Conservation (phyloP, 768 basidiomycete genomes). For the Leucocoprinus leucothites region DNA sequence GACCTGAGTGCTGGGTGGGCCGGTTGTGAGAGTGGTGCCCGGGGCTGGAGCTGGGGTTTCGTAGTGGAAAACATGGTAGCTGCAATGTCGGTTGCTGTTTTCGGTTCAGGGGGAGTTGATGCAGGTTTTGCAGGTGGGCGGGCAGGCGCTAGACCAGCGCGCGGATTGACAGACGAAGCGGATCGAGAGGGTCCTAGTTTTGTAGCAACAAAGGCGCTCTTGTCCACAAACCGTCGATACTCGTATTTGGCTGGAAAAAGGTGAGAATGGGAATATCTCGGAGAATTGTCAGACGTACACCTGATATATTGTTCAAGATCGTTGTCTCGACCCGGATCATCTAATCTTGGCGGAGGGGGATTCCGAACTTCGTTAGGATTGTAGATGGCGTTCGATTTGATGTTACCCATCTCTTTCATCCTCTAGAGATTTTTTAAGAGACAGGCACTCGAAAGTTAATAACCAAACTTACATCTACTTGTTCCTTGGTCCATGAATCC, state of each 20-base stretch:
- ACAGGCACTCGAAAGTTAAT: constrained; percentile 5
- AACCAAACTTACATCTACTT: constrained; percentile 69
- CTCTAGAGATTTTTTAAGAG: constrained; percentile 35
- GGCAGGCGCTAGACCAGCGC: constrained; percentile 17
- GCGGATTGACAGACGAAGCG: constrained; percentile 25
- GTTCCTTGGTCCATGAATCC: constrained; percentile 86
- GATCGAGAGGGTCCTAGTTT: constrained; percentile 44
- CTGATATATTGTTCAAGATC: constrained; percentile 92
- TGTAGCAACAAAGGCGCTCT: constrained; percentile 41
- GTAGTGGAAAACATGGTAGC: constrained; percentile 14
- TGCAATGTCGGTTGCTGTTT: constrained; percentile 12
- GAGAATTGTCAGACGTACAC: constrained; percentile 40
- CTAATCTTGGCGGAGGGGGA: constrained; percentile 79
- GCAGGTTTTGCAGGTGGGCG: constrained; percentile 8
- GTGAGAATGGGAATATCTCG: background rate
- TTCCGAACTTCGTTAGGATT: constrained; percentile 82
- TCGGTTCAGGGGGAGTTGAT: constrained; percentile 7
- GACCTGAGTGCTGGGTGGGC: constrained; percentile 16
- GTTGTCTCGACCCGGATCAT: constrained; percentile 78
- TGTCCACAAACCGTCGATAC: constrained; percentile 63
- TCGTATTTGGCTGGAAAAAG: constrained; percentile 69
- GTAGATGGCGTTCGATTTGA: constrained; percentile 72
- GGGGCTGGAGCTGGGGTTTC: constrained; percentile 12
- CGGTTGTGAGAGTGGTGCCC: constrained; percentile 11
- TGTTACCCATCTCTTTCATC: constrained; percentile 82